Conservation (phyloP, 106 monocot species). For the Dioscorea alata region DNA sequence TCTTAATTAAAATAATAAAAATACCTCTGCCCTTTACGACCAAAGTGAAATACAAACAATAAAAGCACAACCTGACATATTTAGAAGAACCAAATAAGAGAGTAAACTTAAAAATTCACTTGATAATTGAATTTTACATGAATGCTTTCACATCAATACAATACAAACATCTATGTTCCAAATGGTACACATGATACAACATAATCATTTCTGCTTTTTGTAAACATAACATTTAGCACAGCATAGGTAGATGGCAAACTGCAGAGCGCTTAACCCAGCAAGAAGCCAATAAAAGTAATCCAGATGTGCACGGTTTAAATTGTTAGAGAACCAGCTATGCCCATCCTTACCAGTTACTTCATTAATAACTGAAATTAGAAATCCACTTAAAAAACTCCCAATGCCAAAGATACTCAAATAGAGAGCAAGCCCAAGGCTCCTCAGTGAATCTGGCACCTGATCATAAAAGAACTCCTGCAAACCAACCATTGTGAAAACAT, state of each 20-base stretch:
- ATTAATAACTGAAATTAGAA: conserved; percentile 33
- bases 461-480: conserved; percentile 54
- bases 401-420: conserved; percentile 50
- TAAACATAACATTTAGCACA: conserved; percentile 19
- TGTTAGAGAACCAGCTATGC: conserved; percentile 41
- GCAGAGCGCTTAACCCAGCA: conserved; percentile 22
- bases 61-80: too few relatives aligned
- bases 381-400: conserved; percentile 44
- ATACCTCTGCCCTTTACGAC: too few relatives aligned
- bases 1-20: too few relatives aligned
- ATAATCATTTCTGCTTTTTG: conserved; percentile 12
- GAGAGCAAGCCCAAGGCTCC: conserved; percentile 57
- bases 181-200: too few relatives aligned
- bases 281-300: conserved; percentile 65
- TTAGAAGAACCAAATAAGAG: too few relatives aligned
- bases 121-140: too few relatives aligned
- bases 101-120: too few relatives aligned
- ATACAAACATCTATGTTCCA: too few relatives aligned
- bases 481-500: conserved; percentile 41
- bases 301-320: conserved; percentile 36
- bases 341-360: conserved; percentile 12
- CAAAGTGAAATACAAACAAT: too few relatives aligned
- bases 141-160: too few relatives aligned
- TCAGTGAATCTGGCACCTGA: conserved; percentile 38
- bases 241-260: conserved; percentile 18